Base-by-base conservation (phyloP, 495 filamentous ascomycete genomes). In the Lichenothelia convexa region DNA sequence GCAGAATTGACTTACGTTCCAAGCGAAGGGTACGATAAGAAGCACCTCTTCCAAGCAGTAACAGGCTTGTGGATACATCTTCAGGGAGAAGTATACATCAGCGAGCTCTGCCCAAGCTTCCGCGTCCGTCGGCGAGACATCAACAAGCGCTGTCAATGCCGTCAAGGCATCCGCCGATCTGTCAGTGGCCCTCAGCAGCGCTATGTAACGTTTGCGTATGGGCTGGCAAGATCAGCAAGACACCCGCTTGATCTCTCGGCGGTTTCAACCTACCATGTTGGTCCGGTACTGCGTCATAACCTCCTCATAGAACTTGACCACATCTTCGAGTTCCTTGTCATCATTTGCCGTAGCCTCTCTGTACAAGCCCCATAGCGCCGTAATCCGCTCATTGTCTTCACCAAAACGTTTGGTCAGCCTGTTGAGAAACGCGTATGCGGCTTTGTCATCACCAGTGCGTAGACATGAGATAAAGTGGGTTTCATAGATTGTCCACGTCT, bases 101-200 rank as follows among this genome's bases (percentile, higher is more conserved):
- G 80, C 67, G 45, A 97, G 64, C 61, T 97, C 89, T 35, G 82
- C 74, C 89, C 89, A 97, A 13, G 82, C 76, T 55, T 97, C 89
- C 8, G 77, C 75, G 60, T 95, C 91, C 5, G 81, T 93, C 4
- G 89, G 87, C 7, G 78, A 77, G 39, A 76, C 70, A 41, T 85
- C 75, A 29, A 97, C 65, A 20, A 94, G 62, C 39, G 75, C 63
- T 41, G 74, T 70, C 29, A 94, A 59, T 26, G 72, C 70, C 35
- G 71, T 61, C 32, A 82, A 79, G 9, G 89, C 82, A 40, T 92
- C 82, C 7, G 67, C 49, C 2, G 65, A 56, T 39, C 71, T 68
- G 16, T 68, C 69, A 44, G 92, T 63, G 20, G 78, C 79, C 38
- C 71, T 66, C 23, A 94, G 57, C 21, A 97, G 66, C 16, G 86